A percentile compares a stretch with the other conserved stretches of the same genome.
Evolutionary conservation across 176 grass and related monocot genomes (phyloP).

Genomic region (Melocanna baccifera): DNA sequence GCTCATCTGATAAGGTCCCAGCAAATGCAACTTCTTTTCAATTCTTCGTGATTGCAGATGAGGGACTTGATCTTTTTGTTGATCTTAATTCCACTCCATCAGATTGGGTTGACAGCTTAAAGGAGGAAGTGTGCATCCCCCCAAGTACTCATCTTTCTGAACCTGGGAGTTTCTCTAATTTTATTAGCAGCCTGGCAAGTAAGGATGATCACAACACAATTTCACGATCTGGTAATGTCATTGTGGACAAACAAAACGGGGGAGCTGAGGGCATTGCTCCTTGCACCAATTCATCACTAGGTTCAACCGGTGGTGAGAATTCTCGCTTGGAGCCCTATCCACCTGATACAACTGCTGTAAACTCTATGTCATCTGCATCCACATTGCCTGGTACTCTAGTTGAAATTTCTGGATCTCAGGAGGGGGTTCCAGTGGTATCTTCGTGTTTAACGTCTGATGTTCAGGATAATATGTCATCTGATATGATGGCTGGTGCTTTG

Average conservation of each 20-base stretch:
- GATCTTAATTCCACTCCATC: slow-evolving; percentile 69
- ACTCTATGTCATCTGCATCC: slow-evolving; percentile 50
- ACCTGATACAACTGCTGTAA: slow-evolving; percentile 36
- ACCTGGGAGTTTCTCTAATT: slow-evolving; percentile 44
- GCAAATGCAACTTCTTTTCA: slow-evolving; percentile 49
- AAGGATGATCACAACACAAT: slow-evolving; percentile 40
- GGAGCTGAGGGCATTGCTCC: slow-evolving; percentile 37
- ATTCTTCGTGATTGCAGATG: slow-evolving; percentile 74
- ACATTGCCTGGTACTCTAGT: slow-evolving; percentile 35
- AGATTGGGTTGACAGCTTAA: slow-evolving; percentile 57
- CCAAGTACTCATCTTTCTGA: slow-evolving; percentile 23
- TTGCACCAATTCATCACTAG: slow-evolving; percentile 62
- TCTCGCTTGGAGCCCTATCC: slow-evolving; percentile 41
- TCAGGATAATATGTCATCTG: slow-evolving; percentile 42
- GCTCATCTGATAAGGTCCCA: slow-evolving; percentile 31
- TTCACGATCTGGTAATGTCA: slow-evolving; percentile 32
- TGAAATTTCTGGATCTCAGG: slow-evolving; percentile 47
- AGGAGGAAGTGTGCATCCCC: slow-evolving; percentile 38
- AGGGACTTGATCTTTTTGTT: slow-evolving; percentile 72
- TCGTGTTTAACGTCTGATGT: slow-evolving; percentile 44
- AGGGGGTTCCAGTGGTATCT: slow-evolving; percentile 48
- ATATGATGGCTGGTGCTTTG: slow-evolving; percentile 24
- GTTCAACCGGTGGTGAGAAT: slow-evolving; percentile 64
- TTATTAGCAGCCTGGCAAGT: slow-evolving; percentile 47
- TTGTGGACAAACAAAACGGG: slow-evolving; percentile 40